phyloP scores from a whole-genome alignment of 371 early-diverging fungal genomes.

The Lichtheimia ornata region DNA sequence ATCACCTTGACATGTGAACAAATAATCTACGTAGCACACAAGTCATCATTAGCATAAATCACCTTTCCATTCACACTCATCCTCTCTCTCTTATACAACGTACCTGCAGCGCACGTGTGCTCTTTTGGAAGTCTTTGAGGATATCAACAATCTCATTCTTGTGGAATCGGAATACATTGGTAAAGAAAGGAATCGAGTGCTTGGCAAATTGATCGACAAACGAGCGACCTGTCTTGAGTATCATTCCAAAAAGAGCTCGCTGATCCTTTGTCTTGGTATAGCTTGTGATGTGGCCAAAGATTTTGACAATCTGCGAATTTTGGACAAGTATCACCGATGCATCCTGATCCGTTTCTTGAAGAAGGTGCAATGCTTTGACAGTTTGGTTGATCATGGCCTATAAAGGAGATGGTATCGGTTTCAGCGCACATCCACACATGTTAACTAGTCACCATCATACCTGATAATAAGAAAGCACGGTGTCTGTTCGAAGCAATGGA shows the following conservation, averaged over 20 bases:
- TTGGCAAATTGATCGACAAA: constrained; percentile 72
- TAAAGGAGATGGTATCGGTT: background rate
- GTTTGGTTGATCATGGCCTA: constrained; percentile 59
- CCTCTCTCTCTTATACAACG: background rate
- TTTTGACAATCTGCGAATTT: constrained; percentile 45
- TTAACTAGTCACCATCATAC: constrained; percentile 1
- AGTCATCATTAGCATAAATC: background rate
- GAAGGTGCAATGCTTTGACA: constrained; percentile 36
- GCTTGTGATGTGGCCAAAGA: constrained; percentile 54
- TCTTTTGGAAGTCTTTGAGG: constrained; percentile 56
- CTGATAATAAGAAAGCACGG: constrained; percentile 55
- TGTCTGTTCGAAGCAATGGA: constrained; percentile 52
- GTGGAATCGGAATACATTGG: constrained; percentile 56
- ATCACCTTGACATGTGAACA: constrained; percentile 80
- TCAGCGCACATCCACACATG: background rate
- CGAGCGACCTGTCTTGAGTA: constrained; percentile 56
- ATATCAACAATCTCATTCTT: constrained; percentile 51
- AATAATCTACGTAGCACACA: constrained; percentile 49
- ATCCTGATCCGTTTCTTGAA: constrained; percentile 37
- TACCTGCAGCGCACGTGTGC: constrained; percentile 65
- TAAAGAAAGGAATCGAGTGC: constrained; percentile 66
- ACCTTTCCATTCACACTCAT: background rate
- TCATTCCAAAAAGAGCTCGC: constrained; percentile 44
- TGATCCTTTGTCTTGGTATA: constrained; percentile 62
- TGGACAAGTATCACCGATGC: constrained; percentile 33